Evolutionary conservation across 805 yeast species (phyloP).

Genomic region (Candida silvicultrix): DNA sequence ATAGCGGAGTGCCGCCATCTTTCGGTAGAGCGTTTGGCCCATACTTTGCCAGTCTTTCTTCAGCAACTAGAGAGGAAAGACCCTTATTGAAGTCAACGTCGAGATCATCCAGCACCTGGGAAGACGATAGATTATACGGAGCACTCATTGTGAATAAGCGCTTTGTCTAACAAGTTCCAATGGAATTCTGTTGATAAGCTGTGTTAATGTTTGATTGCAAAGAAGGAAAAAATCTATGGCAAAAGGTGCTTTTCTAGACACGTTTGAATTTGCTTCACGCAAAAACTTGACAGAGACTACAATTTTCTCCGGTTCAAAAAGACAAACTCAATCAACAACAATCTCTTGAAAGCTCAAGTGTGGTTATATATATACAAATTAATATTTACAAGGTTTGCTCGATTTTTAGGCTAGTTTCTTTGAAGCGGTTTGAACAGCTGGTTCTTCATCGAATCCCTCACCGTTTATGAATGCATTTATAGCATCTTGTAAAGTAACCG

Average conservation of each 20-base stretch:
- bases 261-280: neutral
- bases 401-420: neutral
- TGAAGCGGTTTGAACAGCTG: neutral
- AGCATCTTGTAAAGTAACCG: slow-evolving; percentile 48
- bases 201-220: neutral
- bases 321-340: too few species aligned
- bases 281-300: neutral
- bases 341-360: too few species aligned
- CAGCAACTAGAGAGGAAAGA: slow-evolving; percentile 10
- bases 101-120: slow-evolving; percentile 9
- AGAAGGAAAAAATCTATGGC: neutral
- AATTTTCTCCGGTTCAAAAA: too few species aligned
- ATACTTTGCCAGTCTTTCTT: slow-evolving; percentile 10
- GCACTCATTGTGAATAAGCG: slow-evolving; percentile 2
- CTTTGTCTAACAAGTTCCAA: too few species aligned
- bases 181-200: neutral
- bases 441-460: slow-evolving; percentile 18
- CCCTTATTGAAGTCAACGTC: slow-evolving; percentile 10
- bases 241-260: neutral
- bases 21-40: slow-evolving; percentile 27
- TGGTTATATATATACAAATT: neutral
- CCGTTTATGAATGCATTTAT: slow-evolving; percentile 45
- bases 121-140: slow-evolving; percentile 6
- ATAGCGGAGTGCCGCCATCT: slow-evolving; percentile 29
- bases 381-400: neutral